These are phyloP conservation scores for Luffa acutangula DNA, from an alignment of 306 rosid species.

Conservation along the genomic window DNA sequence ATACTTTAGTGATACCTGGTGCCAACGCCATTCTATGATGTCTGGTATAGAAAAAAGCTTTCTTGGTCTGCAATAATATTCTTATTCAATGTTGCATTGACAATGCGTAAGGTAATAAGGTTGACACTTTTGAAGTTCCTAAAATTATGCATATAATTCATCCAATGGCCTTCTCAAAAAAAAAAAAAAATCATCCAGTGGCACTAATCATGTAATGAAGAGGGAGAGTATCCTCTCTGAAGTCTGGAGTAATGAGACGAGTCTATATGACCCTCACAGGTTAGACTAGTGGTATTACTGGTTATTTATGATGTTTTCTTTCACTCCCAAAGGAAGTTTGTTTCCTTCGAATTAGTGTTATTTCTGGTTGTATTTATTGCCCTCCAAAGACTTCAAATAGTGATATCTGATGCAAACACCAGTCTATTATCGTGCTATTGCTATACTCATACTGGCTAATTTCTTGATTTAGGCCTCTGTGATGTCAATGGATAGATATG, in stretches of 20 bases:
- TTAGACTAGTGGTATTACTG: neutral
- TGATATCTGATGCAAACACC: neutral
- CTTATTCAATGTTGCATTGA: neutral
- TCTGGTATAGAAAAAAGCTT: neutral
- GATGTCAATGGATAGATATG: conserved; percentile 93
- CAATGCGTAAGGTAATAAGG: neutral
- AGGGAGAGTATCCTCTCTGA: neutral
- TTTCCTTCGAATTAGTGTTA: neutral
- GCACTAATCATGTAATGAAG: neutral
- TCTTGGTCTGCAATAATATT: neutral
- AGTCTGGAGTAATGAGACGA: neutral
- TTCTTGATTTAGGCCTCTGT: conserved; percentile 50
- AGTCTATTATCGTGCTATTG: neutral
- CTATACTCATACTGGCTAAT: conserved; percentile 2
- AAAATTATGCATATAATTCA: neutral
- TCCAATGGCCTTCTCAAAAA: neutral
- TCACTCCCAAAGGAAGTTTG: neutral
- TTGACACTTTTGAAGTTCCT: neutral
- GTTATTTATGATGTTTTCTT: neutral
- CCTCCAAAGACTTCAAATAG: neutral
- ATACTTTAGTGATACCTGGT: neutral
- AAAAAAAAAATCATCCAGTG: neutral
- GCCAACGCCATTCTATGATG: neutral
- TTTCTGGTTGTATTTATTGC: neutral
- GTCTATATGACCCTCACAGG: neutral